A percentile compares a stretch with the other conserved stretches of the same genome.
phyloP scores from a whole-genome alignment of 441 rosid genomes.

The Jatropha podagrica region DNA sequence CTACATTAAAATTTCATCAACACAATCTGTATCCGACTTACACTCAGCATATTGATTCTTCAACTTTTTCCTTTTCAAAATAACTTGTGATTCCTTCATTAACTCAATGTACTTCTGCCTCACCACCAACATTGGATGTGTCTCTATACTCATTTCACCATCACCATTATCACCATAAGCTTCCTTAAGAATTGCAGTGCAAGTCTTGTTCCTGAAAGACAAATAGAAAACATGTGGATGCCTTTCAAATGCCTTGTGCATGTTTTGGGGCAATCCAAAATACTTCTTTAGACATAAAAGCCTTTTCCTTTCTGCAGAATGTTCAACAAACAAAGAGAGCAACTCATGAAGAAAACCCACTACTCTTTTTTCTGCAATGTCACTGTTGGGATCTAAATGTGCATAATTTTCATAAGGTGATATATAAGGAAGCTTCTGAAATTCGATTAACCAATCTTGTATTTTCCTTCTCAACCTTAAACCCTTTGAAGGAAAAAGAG shows the following conservation, averaged over 20 bases:
- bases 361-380: constrained; percentile 79
- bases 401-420: constrained; percentile 76
- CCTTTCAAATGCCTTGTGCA: constrained; percentile 78
- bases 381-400: constrained; percentile 59
- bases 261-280: constrained; percentile 60
- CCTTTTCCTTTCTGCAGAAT: constrained; percentile 71
- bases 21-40: constrained; percentile 38
- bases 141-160: constrained; percentile 38
- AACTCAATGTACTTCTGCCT: constrained; percentile 61
- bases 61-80: constrained; percentile 42
- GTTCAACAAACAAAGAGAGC: constrained; percentile 78
- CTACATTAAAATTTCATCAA: not conserved
- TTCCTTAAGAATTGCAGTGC: constrained; percentile 82
- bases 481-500: constrained; percentile 78
- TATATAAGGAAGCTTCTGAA: constrained; percentile 66
- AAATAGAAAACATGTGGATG: constrained; percentile 82
- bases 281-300: constrained; percentile 57
- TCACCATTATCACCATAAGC: constrained; percentile 45
- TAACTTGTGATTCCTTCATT: constrained; percentile 52
- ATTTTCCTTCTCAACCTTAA: constrained; percentile 72
- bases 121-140: constrained; percentile 60
- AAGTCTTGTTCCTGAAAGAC: constrained; percentile 65
- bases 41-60: constrained; percentile 15
- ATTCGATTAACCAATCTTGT: constrained; percentile 62
- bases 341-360: constrained; percentile 83